Conservation (phyloP, 768 basidiomycete species). For the Phanerochaete carnosa region DNA sequence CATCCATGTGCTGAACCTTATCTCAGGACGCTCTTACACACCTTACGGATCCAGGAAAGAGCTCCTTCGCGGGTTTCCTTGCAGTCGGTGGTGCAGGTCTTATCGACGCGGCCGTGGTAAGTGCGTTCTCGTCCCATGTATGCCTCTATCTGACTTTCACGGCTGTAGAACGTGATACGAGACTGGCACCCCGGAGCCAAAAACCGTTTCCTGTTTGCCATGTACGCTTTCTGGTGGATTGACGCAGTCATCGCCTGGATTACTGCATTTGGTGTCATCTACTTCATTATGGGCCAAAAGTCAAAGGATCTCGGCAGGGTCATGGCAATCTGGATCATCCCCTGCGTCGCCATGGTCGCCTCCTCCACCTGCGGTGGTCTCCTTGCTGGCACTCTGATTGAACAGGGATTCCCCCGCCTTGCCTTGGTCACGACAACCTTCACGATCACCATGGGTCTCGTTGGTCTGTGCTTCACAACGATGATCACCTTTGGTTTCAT, state of each 20-base stretch:
- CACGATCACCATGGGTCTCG: conserved; percentile 39
- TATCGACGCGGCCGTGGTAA: conserved; percentile 36
- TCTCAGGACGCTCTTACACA: conserved; percentile 22
- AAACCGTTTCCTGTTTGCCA: conserved; percentile 32
- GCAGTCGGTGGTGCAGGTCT: conserved; percentile 44
- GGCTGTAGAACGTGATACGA: conserved; percentile 28
- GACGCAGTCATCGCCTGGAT: conserved; percentile 37
- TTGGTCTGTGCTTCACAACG: conserved; percentile 44
- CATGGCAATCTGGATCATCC: conserved; percentile 47
- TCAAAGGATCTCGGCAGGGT: conserved; percentile 36
- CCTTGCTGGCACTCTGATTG: conserved; percentile 36
- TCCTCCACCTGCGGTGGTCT: conserved; percentile 48
- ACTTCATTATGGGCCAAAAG: conserved; percentile 44
- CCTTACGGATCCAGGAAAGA: conserved; percentile 40
- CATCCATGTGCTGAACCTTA: background rate
- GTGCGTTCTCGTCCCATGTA: conserved; percentile 4
- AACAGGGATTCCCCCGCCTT: conserved; percentile 30
- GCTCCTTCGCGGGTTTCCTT: conserved; percentile 40
- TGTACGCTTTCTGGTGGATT: conserved; percentile 54
- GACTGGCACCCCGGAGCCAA: conserved; percentile 30
- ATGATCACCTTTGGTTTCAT: conserved; percentile 49
- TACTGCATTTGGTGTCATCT: conserved; percentile 46
- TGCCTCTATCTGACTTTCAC: background rate
- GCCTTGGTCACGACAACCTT: conserved; percentile 42
- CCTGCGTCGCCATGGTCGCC: conserved; percentile 52